Percentiles rank a stretch among this genome's conserved stretches.
Conservation (phyloP, 495 filamentous ascomycete genomes). For the Hamigera avellanea region DNA sequence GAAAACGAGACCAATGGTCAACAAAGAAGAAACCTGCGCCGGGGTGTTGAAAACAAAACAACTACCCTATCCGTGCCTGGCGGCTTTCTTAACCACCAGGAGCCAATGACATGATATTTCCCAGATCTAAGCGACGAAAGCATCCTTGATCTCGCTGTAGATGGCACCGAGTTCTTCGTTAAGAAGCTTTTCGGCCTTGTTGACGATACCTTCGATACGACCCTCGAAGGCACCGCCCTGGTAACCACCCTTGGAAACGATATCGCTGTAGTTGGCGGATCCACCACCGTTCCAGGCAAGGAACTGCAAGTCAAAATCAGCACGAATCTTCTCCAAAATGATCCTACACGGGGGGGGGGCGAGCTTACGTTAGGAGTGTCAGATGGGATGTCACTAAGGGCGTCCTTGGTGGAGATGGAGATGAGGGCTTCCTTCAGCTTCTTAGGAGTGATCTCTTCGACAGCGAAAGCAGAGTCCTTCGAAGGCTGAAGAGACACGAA, state of each 20-base stretch:
- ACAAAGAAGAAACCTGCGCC: conserved; percentile 20
- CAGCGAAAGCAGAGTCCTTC: conserved; percentile 76
- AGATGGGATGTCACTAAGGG: conserved; percentile 71
- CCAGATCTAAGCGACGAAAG: conserved; percentile 13
- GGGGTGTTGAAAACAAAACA: conserved; percentile 4
- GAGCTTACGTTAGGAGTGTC: conserved; percentile 67
- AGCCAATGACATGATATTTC: too few relatives aligned
- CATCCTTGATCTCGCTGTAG: conserved; percentile 36
- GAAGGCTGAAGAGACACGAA: conserved; percentile 91
- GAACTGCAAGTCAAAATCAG: conserved; percentile 45
- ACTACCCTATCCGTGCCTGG: too few relatives aligned
- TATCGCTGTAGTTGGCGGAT: conserved; percentile 76
- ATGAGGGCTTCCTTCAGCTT: conserved; percentile 87
- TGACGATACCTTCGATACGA: conserved; percentile 19
- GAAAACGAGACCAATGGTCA: conserved; percentile 3
- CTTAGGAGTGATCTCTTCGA: conserved; percentile 82
- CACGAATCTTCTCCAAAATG: conserved; percentile 1
- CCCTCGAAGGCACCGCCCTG: conserved; percentile 19
- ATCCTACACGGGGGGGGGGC: neutral
- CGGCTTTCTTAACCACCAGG: too few relatives aligned
- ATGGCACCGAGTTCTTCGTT: conserved; percentile 30
- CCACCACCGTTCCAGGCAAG: conserved; percentile 99
- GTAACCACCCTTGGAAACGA: conserved; percentile 55
- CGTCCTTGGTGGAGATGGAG: conserved; percentile 66
- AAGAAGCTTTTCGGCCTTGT: conserved; percentile 26